phyloP scores from a whole-genome alignment of 345 rosid genomes.

The Linum tenue region DNA sequence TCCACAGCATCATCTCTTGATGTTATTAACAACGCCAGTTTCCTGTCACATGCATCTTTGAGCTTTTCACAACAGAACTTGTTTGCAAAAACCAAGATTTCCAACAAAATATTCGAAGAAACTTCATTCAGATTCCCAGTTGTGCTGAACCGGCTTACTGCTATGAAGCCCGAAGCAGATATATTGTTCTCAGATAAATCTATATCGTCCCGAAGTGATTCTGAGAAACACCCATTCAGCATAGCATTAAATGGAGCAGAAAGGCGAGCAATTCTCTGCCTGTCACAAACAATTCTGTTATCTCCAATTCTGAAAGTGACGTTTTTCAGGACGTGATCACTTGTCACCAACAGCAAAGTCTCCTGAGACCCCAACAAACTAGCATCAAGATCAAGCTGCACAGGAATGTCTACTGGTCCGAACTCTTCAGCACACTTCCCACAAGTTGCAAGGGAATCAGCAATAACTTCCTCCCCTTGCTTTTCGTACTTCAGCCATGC shows the following conservation, averaged over 20 bases:
- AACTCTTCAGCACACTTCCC: constrained; percentile 65
- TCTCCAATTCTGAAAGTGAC: constrained; percentile 66
- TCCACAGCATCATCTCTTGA: constrained; percentile 75
- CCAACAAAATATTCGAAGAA: constrained; percentile 54
- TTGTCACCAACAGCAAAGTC: constrained; percentile 20
- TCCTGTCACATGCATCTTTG: constrained; percentile 79
- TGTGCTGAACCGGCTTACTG: constrained; percentile 57
- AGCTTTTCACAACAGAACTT: constrained; percentile 88
- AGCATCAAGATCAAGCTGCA: constrained; percentile 33
- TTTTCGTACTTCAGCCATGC: constrained; percentile 88
- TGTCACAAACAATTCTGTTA: constrained; percentile 67
- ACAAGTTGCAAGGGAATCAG: constrained; percentile 70
- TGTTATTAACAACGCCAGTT: constrained; percentile 58
- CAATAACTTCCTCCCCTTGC: constrained; percentile 79
- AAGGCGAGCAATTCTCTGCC: constrained; percentile 70
- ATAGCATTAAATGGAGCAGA: constrained; percentile 83
- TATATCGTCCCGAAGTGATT: constrained; percentile 62
- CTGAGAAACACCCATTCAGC: constrained; percentile 90
- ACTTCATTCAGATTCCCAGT: constrained; percentile 48
- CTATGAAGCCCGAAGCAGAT: constrained; percentile 59
- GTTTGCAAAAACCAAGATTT: constrained; percentile 77
- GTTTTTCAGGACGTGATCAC: constrained; percentile 22
- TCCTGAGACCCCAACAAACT: constrained; percentile 30
- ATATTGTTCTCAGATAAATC: constrained; percentile 83
- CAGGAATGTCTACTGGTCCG: constrained; percentile 58